Evolutionary conservation across 2,329 filamentous ascomycete genomes (phyloP), one percentile per base, ranked within the genome.

Genomic region (Pezicula neosporulosa): DNA sequence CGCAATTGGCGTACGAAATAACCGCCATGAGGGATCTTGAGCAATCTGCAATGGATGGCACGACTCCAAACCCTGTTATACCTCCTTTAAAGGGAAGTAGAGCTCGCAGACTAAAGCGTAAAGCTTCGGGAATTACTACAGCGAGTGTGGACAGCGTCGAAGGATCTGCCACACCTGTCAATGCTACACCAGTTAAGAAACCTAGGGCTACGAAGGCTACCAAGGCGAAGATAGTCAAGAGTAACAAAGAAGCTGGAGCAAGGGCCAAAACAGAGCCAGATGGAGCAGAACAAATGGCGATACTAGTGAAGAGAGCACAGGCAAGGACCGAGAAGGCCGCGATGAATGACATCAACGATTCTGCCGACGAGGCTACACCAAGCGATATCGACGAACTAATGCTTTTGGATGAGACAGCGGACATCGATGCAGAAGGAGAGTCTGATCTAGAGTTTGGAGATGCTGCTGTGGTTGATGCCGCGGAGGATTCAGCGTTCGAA

Each of bases 241-340:
- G 30, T 9, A 33, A 2, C 9, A 33, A 28, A 30, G 27, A 44
- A 27, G 42, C 42, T 33, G n/a, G 19, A 18, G 24, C 12, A 7
- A 61, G 59, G 37, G 49, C 57, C 27, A 59, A 58, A 39, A 58
- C 48, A 33, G 55, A 56, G 9, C 57, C 57, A 16, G 42, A 44
- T 27, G 27, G 19, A 16, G 37, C 37, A 13, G 30, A 33, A 33
- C 9, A 10, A 12, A 10, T 33, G 30, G 30, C 30, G 30, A 33
- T 7, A 33, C 30, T 13, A 33, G 12, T 10, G 30, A 33, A 33
- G 30, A 33, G 30, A 39, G 8, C 18, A 5, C 37, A 39, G 37
- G 37, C 5, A 9, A 39, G 18, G 19, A 21, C 37, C 12, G 37
- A 39, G 37, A 39, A 39, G 19, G 37, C n/a, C n/a, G 15, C 37